phyloP scores from a whole-genome alignment of 805 yeast genomes.

The Barnettozyma sucrosica region DNA sequence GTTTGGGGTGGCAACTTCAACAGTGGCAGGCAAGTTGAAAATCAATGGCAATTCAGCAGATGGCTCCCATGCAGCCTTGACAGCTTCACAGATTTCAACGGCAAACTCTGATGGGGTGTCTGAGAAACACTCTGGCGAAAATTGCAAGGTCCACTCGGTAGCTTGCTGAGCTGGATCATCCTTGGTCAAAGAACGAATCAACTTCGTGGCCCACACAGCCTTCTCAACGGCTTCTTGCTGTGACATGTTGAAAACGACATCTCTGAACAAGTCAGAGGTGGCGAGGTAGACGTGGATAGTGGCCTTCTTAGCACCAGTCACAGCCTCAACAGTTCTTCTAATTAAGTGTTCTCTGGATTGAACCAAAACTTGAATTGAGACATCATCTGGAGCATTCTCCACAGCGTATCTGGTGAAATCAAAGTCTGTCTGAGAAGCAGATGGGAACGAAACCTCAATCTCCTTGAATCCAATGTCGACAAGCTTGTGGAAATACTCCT shows the following conservation, averaged over 20 bases:
- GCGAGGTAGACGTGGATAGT: constrained; percentile 71
- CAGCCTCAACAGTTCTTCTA: constrained; percentile 67
- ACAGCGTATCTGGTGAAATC: constrained; percentile 79
- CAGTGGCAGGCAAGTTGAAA: constrained; percentile 77
- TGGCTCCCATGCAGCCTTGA: constrained; percentile 74
- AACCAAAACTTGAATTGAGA: constrained; percentile 64
- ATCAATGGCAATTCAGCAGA: constrained; percentile 68
- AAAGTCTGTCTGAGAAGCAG: constrained; percentile 78
- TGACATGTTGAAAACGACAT: constrained; percentile 69
- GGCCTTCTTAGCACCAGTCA: constrained; percentile 68
- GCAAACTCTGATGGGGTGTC: constrained; percentile 73
- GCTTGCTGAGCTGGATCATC: constrained; percentile 62
- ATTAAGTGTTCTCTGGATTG: constrained; percentile 74
- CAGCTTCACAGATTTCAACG: constrained; percentile 74
- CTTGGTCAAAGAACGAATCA: constrained; percentile 64
- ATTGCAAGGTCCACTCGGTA: constrained; percentile 67
- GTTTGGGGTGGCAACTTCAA: constrained; percentile 71
- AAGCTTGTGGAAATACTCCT: constrained; percentile 67
- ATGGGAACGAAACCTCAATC: constrained; percentile 76
- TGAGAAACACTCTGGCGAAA: constrained; percentile 73
- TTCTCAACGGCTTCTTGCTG: constrained; percentile 59
- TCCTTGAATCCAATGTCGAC: constrained; percentile 73
- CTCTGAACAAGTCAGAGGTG: constrained; percentile 69
- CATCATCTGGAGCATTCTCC: constrained; percentile 73
- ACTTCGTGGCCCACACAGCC: constrained; percentile 65